Conservation (phyloP, 352 stramenopile species). For the Phytophthora quininea region DNA sequence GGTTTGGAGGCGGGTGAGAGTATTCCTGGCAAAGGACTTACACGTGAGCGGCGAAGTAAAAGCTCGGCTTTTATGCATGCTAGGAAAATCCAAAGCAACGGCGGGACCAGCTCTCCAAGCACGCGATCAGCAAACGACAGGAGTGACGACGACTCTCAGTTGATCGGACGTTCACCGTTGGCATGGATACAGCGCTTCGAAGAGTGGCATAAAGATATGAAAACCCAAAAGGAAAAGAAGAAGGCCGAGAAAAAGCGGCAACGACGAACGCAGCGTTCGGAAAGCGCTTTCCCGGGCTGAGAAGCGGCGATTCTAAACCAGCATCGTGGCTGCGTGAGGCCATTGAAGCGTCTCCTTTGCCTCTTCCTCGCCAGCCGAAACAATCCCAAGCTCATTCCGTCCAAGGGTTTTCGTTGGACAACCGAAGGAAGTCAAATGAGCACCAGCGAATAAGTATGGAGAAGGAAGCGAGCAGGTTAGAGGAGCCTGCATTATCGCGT, state of each 20-base stretch:
- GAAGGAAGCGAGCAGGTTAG: constrained; percentile 25
- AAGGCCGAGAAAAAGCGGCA: constrained; percentile 71
- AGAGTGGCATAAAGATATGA: constrained; percentile 82
- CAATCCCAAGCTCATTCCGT: constrained; percentile 23
- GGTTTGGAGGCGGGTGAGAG: constrained; percentile 22
- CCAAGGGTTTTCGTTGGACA: constrained; percentile 35
- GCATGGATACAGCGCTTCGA: constrained; percentile 83
- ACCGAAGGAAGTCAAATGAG: constrained; percentile 32
- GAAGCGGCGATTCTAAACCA: constrained; percentile 19
- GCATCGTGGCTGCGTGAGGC: constrained; percentile 21
- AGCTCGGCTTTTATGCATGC: constrained; percentile 65
- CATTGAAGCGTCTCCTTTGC: constrained; percentile 37
- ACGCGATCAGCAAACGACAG: constrained; percentile 11
- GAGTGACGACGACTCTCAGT: constrained; percentile 46
- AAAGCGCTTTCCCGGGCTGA: constrained; percentile 32
- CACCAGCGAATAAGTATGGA: constrained; percentile 12
- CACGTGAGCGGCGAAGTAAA: constrained; percentile 67
- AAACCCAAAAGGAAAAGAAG: constrained; percentile 80
- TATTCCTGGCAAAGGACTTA: constrained; percentile 20
- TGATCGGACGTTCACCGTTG: constrained; percentile 62
- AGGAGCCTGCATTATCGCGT: constrained; percentile 44
- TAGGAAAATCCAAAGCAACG: constrained; percentile 32
- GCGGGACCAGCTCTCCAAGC: constrained; percentile 25
- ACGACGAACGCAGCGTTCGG: constrained; percentile 49
- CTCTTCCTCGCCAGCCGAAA: constrained; percentile 18